Base-by-base conservation (phyloP, 352 stramenopile genomes). In the Pythium vanterpoolii region DNA sequence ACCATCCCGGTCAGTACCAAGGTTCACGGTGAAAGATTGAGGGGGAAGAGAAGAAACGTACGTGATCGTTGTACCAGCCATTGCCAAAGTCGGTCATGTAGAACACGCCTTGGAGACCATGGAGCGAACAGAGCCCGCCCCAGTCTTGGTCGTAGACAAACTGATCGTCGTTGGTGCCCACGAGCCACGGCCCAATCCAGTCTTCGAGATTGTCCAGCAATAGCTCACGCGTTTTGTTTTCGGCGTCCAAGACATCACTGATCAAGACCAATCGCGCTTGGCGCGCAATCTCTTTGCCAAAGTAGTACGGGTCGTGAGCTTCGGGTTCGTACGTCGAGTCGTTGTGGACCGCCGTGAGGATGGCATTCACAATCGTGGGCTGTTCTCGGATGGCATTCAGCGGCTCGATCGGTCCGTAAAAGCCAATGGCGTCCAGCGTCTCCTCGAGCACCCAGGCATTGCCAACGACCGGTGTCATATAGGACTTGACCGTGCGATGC, bases 51-150 rank as follows among this genome's bases (percentile, higher is more conserved):
- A 26, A 44, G 4, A 56, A 9, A 87, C 81, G 61, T 88, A 94
- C 84, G 45, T 95, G 85, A 49, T 95, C 85, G 66, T 93, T 95
- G 72, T 93, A 95, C 83, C 83, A 93, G 27, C 83, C 92, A 58
- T 98, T 98, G 59, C 93, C 93, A 68, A 97, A 98, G 66, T 98
- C 92, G 31, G 79, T 95, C 74, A 95, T 93, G 51, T 66, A 92
- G 56, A 89, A 91, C 16, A 93, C 69, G 50, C 96, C 87, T 56
- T 88, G 84, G n/a, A 98, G 72, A 3, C 96, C 91, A 44, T 97
- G 83, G 24, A 85, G 74, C 16, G 90, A 96, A 56, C 96, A 95
- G 36, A 98, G 54, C 7, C 93, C 94, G 60, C 95, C 94, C 86
- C 94, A 97, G 49, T 84, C 92, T 34, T 74, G 76, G 64, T 98